Conservation (phyloP, 2,329 filamentous ascomycete species). For the Aspergillus fumigatiaffinis region DNA sequence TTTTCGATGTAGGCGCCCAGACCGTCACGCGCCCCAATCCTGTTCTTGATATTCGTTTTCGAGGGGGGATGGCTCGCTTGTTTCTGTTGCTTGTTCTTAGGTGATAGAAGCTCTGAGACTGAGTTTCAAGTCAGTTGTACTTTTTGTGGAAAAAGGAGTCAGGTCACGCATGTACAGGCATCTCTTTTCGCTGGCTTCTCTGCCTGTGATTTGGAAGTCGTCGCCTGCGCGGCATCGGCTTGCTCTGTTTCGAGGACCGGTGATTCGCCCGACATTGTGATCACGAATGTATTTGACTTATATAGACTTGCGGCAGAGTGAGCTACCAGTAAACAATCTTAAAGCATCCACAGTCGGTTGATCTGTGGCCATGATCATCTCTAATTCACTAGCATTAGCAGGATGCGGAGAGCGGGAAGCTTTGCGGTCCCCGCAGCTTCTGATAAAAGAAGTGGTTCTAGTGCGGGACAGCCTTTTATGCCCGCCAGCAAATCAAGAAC, state of each 20-base stretch:
- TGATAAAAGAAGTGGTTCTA: constrained; percentile 19
- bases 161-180: constrained; percentile 28
- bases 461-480: constrained; percentile 27
- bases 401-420: constrained; percentile 6
- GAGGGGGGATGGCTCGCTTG: constrained; percentile 14
- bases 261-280: constrained; percentile 1
- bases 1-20: constrained; percentile 64
- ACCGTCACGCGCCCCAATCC: constrained; percentile 53
- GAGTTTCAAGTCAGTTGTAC: constrained; percentile 1
- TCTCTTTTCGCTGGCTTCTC: constrained; percentile 30
- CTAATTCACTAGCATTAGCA: not conserved
- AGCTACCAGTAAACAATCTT: not conserved
- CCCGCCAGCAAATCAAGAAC: not conserved
- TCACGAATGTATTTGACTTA: not conserved
- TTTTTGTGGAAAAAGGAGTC: not conserved
- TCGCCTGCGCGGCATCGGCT: constrained; percentile 1
- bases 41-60: constrained; percentile 16
- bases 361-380: not conserved
- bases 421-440: constrained; percentile 9
- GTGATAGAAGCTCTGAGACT: constrained; percentile 56
- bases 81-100: constrained; percentile 42
- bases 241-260: constrained; percentile 8
- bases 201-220: not conserved
- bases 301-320: not conserved
- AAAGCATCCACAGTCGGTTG: not conserved